Evolutionary conservation across 306 rosid genomes (phyloP).

Genomic region (Citrullus amarus): DNA sequence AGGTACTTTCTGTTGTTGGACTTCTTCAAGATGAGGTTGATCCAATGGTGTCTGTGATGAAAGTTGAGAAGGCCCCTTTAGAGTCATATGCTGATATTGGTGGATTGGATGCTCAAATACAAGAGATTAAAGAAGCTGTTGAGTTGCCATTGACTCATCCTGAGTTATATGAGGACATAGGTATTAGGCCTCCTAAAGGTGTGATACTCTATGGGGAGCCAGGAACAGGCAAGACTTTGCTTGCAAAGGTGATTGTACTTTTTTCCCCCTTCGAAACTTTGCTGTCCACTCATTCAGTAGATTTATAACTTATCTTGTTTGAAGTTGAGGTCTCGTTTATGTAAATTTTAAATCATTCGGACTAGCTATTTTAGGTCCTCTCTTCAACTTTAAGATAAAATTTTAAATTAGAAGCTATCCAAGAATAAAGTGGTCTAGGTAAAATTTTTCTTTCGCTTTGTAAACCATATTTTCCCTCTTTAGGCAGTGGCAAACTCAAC

Average conservation of each 20-base stretch:
- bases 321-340: neutral
- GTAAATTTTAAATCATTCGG: neutral
- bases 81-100: conserved; percentile 98
- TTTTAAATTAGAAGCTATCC: neutral
- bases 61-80: conserved; percentile 95
- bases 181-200: conserved; percentile 97
- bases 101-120: conserved; percentile 96
- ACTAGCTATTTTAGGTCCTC: neutral
- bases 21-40: conserved; percentile 98
- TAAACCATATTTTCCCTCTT: conserved; percentile 3
- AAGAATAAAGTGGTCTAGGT: neutral
- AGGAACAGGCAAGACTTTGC: conserved; percentile 98
- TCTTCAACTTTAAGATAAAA: neutral
- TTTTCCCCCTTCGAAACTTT: neutral
- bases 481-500: conserved; percentile 99
- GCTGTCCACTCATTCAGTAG: neutral
- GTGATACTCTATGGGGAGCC: conserved; percentile 90
- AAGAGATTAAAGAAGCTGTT: conserved; percentile 98
- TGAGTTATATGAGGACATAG: conserved; percentile 90
- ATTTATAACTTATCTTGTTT: neutral
- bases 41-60: conserved; percentile 87
- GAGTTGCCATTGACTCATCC: conserved; percentile 98
- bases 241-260: conserved; percentile 61
- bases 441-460: neutral
- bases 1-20: conserved; percentile 98